Conservation (phyloP, 2,329 filamentous ascomycete genomes). For the Monosporascus sp. region DNA sequence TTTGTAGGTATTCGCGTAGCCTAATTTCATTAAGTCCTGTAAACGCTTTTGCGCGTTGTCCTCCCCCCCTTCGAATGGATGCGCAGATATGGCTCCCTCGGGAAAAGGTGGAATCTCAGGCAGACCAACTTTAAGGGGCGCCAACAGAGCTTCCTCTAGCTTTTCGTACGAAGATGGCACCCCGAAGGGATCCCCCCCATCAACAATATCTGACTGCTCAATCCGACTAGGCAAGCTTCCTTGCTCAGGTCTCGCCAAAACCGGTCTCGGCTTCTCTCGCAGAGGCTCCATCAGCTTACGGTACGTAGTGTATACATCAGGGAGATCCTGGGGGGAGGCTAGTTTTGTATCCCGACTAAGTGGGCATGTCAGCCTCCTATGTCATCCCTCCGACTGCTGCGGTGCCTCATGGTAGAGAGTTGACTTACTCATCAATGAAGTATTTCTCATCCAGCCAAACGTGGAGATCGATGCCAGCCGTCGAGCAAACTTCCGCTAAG, state of each 20-base stretch:
- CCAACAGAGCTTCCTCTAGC: slow-evolving; percentile 49
- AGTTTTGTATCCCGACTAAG: slow-evolving; percentile 62
- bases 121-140: slow-evolving; percentile 51
- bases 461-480: slow-evolving; percentile 53
- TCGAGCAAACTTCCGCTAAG: slow-evolving; percentile 47
- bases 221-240: slow-evolving; percentile 54
- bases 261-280: slow-evolving; percentile 54
- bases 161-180: slow-evolving; percentile 52
- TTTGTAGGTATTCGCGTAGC: slow-evolving; percentile 60
- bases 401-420: background rate
- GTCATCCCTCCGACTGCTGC: background rate
- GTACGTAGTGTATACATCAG: slow-evolving; percentile 71
- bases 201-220: slow-evolving; percentile 41
- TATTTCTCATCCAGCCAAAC: slow-evolving; percentile 73
- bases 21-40: slow-evolving; percentile 53
- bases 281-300: slow-evolving; percentile 69
- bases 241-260: slow-evolving; percentile 47
- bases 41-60: slow-evolving; percentile 53
- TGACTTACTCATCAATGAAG: slow-evolving; percentile 68
- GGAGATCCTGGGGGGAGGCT: slow-evolving; percentile 52
- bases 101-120: slow-evolving; percentile 49
- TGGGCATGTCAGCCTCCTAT: slow-evolving; percentile 8
- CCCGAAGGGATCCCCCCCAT: slow-evolving; percentile 56
- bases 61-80: slow-evolving; percentile 67
- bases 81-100: slow-evolving; percentile 48